Percentiles rank a stretch among this genome's conserved stretches.
Evolutionary conservation across 495 filamentous ascomycete species (phyloP).

Genomic region (Penicillium pancosmium): DNA sequence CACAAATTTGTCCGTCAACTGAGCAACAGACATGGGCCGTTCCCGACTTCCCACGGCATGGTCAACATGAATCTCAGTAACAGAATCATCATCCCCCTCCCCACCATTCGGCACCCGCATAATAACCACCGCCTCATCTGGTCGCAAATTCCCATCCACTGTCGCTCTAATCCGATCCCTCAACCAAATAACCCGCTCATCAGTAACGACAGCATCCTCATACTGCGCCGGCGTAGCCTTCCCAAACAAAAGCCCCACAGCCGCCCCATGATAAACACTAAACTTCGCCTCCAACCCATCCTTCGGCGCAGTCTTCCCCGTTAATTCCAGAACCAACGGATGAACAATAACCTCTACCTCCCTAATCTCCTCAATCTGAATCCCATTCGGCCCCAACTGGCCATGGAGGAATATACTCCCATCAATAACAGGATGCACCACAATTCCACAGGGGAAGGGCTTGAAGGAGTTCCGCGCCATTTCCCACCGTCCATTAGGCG

Average conservation of each 20-base stretch:
- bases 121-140: constrained; percentile 47
- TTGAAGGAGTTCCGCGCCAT: constrained; percentile 57
- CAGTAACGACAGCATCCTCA: constrained; percentile 45
- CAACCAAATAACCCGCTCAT: constrained; percentile 37
- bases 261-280: constrained; percentile 55
- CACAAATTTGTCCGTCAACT: constrained; percentile 50
- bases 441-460: constrained; percentile 60
- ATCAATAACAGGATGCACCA: constrained; percentile 59
- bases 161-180: constrained; percentile 46
- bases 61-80: constrained; percentile 45
- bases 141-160: constrained; percentile 37
- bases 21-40: constrained; percentile 45
- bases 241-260: constrained; percentile 51
- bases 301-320: constrained; percentile 50
- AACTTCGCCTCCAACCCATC: constrained; percentile 58
- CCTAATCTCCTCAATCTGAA: constrained; percentile 11
- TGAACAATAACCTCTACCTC: constrained; percentile 45
- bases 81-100: constrained; percentile 9
- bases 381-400: constrained; percentile 32
- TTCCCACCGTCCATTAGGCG: constrained; percentile 43
- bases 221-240: constrained; percentile 54
- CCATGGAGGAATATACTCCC: constrained; percentile 47
- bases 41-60: constrained; percentile 56
- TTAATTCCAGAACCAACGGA: constrained; percentile 56
- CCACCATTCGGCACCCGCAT: constrained; percentile 35